phyloP scores from a whole-genome alignment of 257 asterid species.

The Solanum peruvianum region DNA sequence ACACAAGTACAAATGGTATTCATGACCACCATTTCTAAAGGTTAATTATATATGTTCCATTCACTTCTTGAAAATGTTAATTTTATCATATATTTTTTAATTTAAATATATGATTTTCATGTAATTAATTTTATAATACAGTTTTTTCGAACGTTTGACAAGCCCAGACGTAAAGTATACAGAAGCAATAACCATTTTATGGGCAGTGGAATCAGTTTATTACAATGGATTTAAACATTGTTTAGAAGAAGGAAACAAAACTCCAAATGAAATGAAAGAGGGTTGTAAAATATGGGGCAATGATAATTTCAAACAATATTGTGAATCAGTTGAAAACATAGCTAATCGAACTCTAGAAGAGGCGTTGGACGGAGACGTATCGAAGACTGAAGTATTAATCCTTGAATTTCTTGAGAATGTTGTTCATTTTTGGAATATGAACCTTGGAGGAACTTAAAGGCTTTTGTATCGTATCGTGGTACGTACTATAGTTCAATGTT shows the following conservation, averaged over 20 bases:
- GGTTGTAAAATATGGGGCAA: neutral
- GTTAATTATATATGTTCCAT: neutral
- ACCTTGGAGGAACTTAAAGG: neutral
- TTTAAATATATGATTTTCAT: neutral
- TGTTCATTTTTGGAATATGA: neutral
- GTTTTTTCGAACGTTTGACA: neutral
- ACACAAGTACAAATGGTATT: neutral
- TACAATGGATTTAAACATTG: neutral
- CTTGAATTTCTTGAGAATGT: neutral
- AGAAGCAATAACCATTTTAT: neutral
- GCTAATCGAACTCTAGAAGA: neutral
- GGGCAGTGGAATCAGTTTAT: neutral
- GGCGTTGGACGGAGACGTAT: neutral
- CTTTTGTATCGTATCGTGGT: neutral
- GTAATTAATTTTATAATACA: neutral
- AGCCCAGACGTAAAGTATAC: neutral
- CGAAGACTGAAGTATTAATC: neutral
- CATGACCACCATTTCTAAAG: neutral
- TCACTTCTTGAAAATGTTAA: neutral
- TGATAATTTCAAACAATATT: neutral
- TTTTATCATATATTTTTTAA: neutral
- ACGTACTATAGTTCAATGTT: neutral
- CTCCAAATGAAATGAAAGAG: neutral
- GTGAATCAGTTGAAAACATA: neutral
- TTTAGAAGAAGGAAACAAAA: neutral